Evolutionary conservation across 345 rosid species (phyloP), one percentile per base, ranked within the genome.

Genomic region (Melastoma malabathricum): DNA sequence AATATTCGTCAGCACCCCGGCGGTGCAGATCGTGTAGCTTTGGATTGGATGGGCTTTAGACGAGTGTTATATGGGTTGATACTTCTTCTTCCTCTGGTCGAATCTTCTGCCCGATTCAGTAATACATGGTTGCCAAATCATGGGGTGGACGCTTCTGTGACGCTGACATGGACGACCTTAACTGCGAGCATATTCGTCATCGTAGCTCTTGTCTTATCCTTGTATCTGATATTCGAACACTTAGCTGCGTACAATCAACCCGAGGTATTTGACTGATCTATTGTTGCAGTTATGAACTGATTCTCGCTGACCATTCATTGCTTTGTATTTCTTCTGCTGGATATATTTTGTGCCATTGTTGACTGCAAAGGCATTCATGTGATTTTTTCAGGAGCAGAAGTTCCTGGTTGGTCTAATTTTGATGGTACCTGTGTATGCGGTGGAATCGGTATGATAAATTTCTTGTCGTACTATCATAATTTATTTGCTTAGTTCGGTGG

Each of bases 381-480:
- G 27, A 16, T 58, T 1, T 52, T 75, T 74, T 67, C 97, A 92
- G 98, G 98, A 92, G 76, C 98, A 87, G 64, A 92, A 92, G 64
- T 92, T 92, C 68, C 72, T 92, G 63, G 76, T 87, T 50, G 98
- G 98, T 48, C 93, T 92, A 63, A 77, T 92, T 62, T 71, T 92
- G 65, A 87, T 92, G 98, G 98, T 92, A 61, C 98, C 98, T 58
- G 90, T 87, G 27, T 92, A 92, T 57, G 82, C 97, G 12, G 63
- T 87, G 45, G 98, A 92, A 71, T 92, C 98, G 83, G 98, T 92
- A 92, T 54, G 78, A 49, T 19, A 10, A 15, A 22, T 10, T 45
- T 51, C 43, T 46, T 7, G 52, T 47, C 31, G 18, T 31, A 19
- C 51, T 48, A 48, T 0, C 47, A 48, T 44, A 34, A 7, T 20